Percentiles rank a stretch among this genome's conserved stretches.
phyloP scores from a whole-genome alignment of 306 rosid genomes.

The Vigna reflexopilosa region DNA sequence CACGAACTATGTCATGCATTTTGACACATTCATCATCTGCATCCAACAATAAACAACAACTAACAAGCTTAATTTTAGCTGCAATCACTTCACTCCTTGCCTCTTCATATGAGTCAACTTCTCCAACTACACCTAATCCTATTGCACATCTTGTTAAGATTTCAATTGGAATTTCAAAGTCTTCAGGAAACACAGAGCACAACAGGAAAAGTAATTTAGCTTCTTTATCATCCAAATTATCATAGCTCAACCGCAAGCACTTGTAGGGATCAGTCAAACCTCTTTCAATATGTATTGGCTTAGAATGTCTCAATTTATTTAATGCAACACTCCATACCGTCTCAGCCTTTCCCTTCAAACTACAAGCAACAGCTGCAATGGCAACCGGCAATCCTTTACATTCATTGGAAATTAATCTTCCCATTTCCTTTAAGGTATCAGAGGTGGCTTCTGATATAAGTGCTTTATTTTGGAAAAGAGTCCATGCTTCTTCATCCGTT shows the following conservation, averaged over 20 bases:
- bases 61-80: neutral
- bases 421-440: neutral
- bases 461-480: slow-evolving; percentile 22
- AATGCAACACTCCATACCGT: neutral
- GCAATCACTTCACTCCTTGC: slow-evolving; percentile 6
- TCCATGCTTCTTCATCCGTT: slow-evolving; percentile 6
- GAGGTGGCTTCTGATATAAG: neutral
- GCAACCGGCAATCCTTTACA: slow-evolving; percentile 41
- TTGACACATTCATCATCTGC: neutral
- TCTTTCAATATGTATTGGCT: neutral
- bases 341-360: neutral
- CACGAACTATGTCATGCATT: slow-evolving; percentile 41
- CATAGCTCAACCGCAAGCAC: neutral
- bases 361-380: no score
- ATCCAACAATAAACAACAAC: slow-evolving; percentile 26
- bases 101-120: neutral
- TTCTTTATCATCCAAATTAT: neutral
- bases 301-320: neutral
- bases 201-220: slow-evolving; percentile 22
- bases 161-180: slow-evolving; percentile 15
- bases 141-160: neutral
- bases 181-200: slow-evolving; percentile 46
- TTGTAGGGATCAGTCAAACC: no score
- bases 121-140: slow-evolving; percentile 24
- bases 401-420: neutral